Base-by-base conservation (phyloP, 225 moss, liverwort and hornwort genomes). In the Polytrichum formosum region DNA sequence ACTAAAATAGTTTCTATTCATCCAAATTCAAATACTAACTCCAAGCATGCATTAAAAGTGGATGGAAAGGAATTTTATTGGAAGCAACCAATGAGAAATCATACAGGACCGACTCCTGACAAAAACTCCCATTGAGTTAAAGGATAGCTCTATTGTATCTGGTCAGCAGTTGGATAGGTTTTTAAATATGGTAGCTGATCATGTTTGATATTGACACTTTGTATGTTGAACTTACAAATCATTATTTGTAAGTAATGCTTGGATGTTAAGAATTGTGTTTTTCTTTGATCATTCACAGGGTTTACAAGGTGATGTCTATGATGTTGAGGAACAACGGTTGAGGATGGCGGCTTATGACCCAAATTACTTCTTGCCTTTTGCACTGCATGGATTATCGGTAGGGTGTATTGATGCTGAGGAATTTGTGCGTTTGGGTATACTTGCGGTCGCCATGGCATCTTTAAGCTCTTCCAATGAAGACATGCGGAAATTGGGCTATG, bases 261-360 rank as follows among this genome's bases (percentile, higher is more conserved):
- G 62, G 72, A 65, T 70, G 28, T 67, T 53, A 33, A 64, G 53
- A 75, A 64, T 46, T 55, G 46, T 13, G 3, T 13, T 16, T 37
- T 37, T 37, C 46, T 46, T 13, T 73, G 37, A 28, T 53, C 22
- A 67, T 79, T 61, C 56, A 25, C 75, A 80, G 72, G 76, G 70
- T 63, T 79, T 69, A 69, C 83, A 80, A 76, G 73, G 70, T 70
- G 72, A 61, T 26, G 27, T 29, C 19, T 68, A 69, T 66, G 72
- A 73, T 71, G 67, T 66, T 26, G 81, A 83, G 66, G 85, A 84
- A 70, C 70, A 71, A 74, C 78, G 82, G 9, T 61, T 96, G 62
- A 80, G 70, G 67, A 65, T 74, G 56, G 90, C 92, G 78, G 92
- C 97, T 37, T 98, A 98, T 66, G 97, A 98, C 82, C 92, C 97